Conservation (phyloP, 2,329 filamentous ascomycete genomes). For the Aureobasidium uvarum region DNA sequence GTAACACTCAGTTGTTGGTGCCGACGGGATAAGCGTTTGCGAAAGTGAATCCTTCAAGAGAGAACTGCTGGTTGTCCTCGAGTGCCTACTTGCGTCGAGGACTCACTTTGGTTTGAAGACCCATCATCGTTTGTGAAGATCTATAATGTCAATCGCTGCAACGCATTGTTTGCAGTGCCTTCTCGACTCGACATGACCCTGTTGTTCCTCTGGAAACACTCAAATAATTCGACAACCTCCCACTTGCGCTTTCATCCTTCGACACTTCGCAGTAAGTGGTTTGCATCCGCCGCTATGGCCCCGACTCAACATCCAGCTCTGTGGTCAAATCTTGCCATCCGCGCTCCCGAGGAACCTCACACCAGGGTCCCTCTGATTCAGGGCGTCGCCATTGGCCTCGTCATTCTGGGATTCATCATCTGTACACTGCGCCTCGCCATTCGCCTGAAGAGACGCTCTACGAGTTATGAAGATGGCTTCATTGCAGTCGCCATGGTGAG, state of each 20-base stretch:
- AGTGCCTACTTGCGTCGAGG: neutral
- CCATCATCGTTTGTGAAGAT: constrained; percentile 3
- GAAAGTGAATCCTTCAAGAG: neutral
- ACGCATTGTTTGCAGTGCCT: constrained; percentile 21
- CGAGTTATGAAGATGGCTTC: constrained; percentile 20
- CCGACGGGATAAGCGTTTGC: constrained; percentile 10
- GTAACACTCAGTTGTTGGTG: constrained; percentile 1
- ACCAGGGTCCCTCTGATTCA: constrained; percentile 13
- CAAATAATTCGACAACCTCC: neutral
- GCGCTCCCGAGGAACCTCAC: neutral
- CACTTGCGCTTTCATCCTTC: neutral
- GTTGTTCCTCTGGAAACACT: neutral
- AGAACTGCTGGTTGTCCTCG: neutral
- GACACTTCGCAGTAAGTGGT: neutral
- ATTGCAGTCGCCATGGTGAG: constrained; percentile 20
- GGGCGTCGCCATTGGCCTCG: constrained; percentile 15
- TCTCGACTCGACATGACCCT: constrained; percentile 18
- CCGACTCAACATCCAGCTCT: neutral
- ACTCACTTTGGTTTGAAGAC: constrained; percentile 4
- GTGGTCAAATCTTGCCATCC: neutral
- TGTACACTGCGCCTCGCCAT: constrained; percentile 10
- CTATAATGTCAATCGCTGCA: constrained; percentile 9
- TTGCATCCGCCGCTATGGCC: constrained; percentile 1
- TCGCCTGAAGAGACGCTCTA: constrained; percentile 1
- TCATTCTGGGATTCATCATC: neutral